phyloP scores from a whole-genome alignment of 2,329 filamentous ascomycete species.

The Sarocladium brachiariae region DNA sequence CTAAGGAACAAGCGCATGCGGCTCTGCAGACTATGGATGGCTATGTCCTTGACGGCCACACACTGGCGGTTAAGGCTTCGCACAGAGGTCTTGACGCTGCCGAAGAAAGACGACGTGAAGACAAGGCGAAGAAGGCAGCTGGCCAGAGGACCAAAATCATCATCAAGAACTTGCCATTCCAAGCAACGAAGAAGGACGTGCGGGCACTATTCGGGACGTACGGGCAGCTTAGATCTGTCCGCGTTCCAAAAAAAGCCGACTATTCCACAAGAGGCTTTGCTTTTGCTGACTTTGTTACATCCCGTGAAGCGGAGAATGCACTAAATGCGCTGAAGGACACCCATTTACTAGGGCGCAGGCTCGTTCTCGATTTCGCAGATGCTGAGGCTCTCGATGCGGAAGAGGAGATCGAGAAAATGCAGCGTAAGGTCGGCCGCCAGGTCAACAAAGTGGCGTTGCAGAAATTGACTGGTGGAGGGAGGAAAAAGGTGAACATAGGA shows the following conservation, averaged over 20 bases:
- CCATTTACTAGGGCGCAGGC: constrained; percentile 80
- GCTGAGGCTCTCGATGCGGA: constrained; percentile 86
- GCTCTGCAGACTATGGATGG: constrained; percentile 85
- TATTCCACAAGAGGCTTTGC: constrained; percentile 84
- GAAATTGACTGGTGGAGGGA: constrained; percentile 73
- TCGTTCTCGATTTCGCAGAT: constrained; percentile 88
- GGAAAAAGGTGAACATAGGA: constrained; percentile 83
- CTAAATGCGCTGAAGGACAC: constrained; percentile 88
- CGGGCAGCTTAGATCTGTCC: constrained; percentile 85
- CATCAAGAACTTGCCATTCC: constrained; percentile 97
- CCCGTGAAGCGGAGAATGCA: constrained; percentile 83
- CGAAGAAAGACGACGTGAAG: constrained; percentile 76
- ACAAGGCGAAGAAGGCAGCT: constrained; percentile 73
- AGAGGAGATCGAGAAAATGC: constrained; percentile 94
- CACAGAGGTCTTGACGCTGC: constrained; percentile 84
- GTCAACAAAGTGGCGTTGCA: constrained; percentile 86
- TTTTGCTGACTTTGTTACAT: constrained; percentile 91
- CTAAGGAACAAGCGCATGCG: constrained; percentile 68
- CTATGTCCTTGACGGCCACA: constrained; percentile 78
- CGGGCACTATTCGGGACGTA: constrained; percentile 80
- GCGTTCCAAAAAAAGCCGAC: constrained; percentile 93
- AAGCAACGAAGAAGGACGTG: constrained; percentile 89
- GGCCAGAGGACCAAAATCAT: constrained; percentile 83
- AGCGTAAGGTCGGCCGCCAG: constrained; percentile 88
- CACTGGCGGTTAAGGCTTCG: constrained; percentile 76